These are phyloP conservation scores for Fusarium sp. DNA, from an alignment of 2,329 filamentous ascomycete genomes.

Conservation along the genomic window DNA sequence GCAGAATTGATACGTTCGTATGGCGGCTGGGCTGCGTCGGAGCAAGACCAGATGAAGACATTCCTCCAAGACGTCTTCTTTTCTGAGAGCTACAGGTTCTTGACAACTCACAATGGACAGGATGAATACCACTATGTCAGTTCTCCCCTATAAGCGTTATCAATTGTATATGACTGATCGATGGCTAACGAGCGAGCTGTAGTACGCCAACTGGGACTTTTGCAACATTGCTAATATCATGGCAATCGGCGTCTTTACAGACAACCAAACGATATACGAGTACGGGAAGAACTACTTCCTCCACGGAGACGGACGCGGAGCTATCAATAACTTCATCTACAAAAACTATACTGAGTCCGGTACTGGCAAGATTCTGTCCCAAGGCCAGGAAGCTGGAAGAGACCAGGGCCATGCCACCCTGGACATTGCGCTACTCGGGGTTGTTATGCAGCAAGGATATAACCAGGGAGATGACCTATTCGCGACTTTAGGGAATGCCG, in stretches of 20 bases:
- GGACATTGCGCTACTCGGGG: not conserved
- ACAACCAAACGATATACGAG: not conserved
- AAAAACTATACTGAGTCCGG: not conserved
- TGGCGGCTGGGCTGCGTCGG: not conserved
- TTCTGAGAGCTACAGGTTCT: not conserved
- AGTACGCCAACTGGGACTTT: not conserved
- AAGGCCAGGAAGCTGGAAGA: not conserved
- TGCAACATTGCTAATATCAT: not conserved
- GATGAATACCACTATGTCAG: not conserved
- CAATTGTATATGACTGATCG: not conserved
- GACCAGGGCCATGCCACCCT: not conserved
- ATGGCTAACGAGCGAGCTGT: not conserved
- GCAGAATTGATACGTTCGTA: not conserved
- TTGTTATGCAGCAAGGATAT: not conserved
- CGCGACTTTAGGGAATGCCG: not conserved
- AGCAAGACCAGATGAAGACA: not conserved
- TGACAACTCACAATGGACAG: not conserved
- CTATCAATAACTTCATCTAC: not conserved
- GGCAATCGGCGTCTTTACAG: not conserved
- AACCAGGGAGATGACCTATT: not conserved
- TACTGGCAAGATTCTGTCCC: not conserved
- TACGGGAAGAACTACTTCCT: not conserved
- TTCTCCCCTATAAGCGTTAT: not conserved
- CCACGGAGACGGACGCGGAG: not conserved
- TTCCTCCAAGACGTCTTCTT: not conserved